Conservation (phyloP, 331 rosid species). For the Spiraea crenata region DNA sequence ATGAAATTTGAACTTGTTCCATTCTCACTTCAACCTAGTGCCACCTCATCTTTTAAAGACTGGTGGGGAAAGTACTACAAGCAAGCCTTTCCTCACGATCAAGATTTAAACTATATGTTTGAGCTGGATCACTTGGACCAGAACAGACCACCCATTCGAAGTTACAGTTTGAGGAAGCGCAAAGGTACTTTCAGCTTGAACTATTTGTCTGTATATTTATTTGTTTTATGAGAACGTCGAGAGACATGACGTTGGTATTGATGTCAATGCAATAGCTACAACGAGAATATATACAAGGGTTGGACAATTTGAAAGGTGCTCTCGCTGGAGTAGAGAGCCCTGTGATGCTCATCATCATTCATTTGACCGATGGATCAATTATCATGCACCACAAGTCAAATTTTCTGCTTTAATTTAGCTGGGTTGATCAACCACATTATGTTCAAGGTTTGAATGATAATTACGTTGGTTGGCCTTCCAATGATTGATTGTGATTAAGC, state of each 20-base stretch:
- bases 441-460: not conserved
- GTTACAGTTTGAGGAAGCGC: not conserved
- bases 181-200: not conserved
- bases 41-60: conserved; percentile 9
- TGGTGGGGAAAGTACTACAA: conserved; percentile 11
- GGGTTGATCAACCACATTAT: conserved; percentile 5
- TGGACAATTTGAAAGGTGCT: too few species aligned
- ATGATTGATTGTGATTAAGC: not conserved
- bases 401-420: not conserved
- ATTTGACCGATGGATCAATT: not conserved
- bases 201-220: not conserved
- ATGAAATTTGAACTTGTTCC: not conserved
- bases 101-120: not conserved
- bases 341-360: not conserved
- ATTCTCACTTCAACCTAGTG: not conserved
- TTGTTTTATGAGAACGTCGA: not conserved
- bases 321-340: not conserved
- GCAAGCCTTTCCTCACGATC: not conserved
- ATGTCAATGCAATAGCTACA: not conserved
- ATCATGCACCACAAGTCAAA: not conserved
- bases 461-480: not conserved
- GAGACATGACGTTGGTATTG: not conserved
- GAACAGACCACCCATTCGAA: not conserved
- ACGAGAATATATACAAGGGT: not conserved
- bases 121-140: not conserved